Conservation (phyloP, 163 green algal species). For the Chlamydomonas reinhardtii region DNA sequence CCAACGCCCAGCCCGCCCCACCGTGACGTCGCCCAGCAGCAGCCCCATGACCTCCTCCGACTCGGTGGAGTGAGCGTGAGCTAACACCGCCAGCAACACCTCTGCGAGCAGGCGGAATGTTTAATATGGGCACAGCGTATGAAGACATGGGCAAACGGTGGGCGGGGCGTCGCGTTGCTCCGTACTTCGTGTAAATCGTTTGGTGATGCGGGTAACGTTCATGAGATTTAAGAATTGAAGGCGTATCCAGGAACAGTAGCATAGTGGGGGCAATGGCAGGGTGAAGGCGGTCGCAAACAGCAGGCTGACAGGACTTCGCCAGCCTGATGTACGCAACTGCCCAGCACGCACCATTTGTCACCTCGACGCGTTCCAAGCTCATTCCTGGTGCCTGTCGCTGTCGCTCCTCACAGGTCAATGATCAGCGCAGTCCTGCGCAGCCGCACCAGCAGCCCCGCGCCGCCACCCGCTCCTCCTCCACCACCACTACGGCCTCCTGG, state of each 20-base stretch:
- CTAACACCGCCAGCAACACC: slow-evolving; percentile 77
- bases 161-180: no score
- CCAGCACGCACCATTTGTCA: slow-evolving; percentile 19
- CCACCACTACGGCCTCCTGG: not conserved
- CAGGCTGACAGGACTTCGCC: no score
- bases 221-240: no score
- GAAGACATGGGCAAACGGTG: no score
- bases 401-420: not conserved
- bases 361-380: slow-evolving; percentile 30
- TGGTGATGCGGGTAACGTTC: no score
- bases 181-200: no score
- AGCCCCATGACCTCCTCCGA: slow-evolving; percentile 91
- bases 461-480: not conserved
- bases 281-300: no score
- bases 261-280: no score
- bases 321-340: not conserved
- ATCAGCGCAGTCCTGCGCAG: slow-evolving; percentile 11
- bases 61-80: slow-evolving; percentile 86
- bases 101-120: slow-evolving; percentile 63
- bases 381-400: not conserved
- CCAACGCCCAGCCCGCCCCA: not conserved
- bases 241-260: no score
- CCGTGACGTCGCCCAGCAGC: slow-evolving; percentile 80
- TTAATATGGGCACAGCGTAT: no score
- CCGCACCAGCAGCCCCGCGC: not conserved